These are phyloP conservation scores for Ustanciosporium gigantosporum DNA, from an alignment of 1,284 basidiomycete genomes.

Conservation along the genomic window DNA sequence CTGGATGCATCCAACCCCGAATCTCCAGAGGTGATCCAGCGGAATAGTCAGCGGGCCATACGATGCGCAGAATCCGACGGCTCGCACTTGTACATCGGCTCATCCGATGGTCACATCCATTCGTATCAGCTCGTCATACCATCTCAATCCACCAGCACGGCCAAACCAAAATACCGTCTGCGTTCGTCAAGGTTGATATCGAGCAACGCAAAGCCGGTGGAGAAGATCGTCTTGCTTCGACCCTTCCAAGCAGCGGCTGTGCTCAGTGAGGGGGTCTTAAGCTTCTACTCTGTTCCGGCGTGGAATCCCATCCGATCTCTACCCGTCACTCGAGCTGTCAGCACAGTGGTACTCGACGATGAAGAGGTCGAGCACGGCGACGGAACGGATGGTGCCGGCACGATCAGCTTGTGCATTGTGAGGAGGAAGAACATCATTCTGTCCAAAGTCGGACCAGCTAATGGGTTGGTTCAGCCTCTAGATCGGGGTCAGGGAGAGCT, in stretches of 20 bases:
- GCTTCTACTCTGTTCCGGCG: constrained; percentile 32
- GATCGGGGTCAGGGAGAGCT: constrained; percentile 32
- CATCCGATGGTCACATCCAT: constrained; percentile 41
- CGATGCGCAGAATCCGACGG: constrained; percentile 34
- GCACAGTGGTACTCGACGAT: constrained; percentile 36
- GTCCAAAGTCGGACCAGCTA: constrained; percentile 38
- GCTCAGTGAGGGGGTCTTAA: constrained; percentile 35
- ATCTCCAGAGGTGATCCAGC: constrained; percentile 39
- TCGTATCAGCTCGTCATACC: constrained; percentile 19
- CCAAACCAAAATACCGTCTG: not conserved
- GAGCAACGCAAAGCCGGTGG: constrained; percentile 25
- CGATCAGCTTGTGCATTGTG: constrained; percentile 52
- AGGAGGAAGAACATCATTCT: constrained; percentile 50
- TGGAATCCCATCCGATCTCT: constrained; percentile 24
- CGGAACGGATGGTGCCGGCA: constrained; percentile 32
- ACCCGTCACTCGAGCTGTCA: constrained; percentile 31
- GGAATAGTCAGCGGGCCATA: constrained; percentile 20
- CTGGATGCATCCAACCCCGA: constrained; percentile 7
- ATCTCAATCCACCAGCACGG: not conserved
- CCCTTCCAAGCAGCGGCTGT: constrained; percentile 27
- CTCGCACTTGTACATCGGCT: constrained; percentile 42
- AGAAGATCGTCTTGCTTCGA: constrained; percentile 30
- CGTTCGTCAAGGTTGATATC: constrained; percentile 8
- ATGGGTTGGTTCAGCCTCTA: too few relatives aligned
- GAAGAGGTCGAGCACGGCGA: constrained; percentile 15